phyloP scores from a whole-genome alignment of 1,284 basidiomycete species.

The Peniophora sp. region DNA sequence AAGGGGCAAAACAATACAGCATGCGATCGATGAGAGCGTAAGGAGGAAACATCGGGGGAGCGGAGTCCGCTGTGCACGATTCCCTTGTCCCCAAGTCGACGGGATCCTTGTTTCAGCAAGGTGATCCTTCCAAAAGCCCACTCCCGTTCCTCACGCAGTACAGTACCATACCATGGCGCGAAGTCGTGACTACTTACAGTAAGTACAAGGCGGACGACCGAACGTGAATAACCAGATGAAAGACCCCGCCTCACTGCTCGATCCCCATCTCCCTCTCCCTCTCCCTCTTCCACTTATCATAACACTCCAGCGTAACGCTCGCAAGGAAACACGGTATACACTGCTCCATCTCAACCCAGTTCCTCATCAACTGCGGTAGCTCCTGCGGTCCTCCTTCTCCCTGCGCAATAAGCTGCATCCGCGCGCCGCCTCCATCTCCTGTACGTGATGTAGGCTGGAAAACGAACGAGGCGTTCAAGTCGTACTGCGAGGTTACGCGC shows the following conservation, averaged over 20 bases:
- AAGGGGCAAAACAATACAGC: too few species aligned
- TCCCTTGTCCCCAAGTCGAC: too few species aligned
- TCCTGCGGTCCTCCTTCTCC: conserved; percentile 66
- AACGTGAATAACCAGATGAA: too few species aligned
- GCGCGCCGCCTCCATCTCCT: conserved; percentile 22
- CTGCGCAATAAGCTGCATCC: conserved; percentile 63
- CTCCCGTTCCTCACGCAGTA: too few species aligned
- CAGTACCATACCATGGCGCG: too few species aligned
- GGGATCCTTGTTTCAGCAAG: too few species aligned
- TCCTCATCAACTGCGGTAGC: conserved; percentile 55
- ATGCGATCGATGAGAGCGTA: too few species aligned
- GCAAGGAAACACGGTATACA: conserved; percentile 73
- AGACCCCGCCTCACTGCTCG: conserved; percentile 1
- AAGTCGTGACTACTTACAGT: too few species aligned
- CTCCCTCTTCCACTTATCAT: conserved; percentile 34
- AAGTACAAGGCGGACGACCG: too few species aligned
- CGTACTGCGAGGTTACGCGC: conserved; percentile 75
- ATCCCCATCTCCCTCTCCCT: conserved; percentile 10
- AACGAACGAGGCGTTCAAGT: conserved; percentile 62
- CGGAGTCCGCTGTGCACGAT: too few species aligned
- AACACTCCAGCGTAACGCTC: conserved; percentile 68
- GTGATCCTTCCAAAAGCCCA: too few species aligned
- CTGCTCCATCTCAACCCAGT: conserved; percentile 66
- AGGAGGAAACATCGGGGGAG: too few species aligned
- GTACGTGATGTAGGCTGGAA: conserved; percentile 47